These are phyloP conservation scores for Lepiota brunneoincarnata DNA, from an alignment of 768 basidiomycete genomes.

Conservation along the genomic window DNA sequence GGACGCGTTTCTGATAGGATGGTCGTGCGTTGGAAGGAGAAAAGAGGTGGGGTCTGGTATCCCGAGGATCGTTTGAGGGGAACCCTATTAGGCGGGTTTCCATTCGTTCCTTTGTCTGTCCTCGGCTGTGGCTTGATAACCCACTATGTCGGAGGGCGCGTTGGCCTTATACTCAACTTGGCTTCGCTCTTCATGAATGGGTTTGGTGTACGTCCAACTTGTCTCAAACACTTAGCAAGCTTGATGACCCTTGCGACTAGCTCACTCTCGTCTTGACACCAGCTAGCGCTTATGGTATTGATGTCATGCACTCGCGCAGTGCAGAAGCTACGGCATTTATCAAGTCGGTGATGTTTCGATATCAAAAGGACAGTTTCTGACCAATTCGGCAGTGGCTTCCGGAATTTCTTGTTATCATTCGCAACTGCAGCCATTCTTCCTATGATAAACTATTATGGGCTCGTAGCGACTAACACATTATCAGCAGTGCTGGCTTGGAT, in stretches of 20 bases:
- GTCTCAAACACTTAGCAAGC: too few species aligned
- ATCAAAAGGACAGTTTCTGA: background rate
- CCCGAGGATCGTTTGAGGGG: too few species aligned
- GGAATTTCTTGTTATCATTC: conserved; percentile 40
- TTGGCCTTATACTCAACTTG: conserved; percentile 45
- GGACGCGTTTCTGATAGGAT: conserved; percentile 56
- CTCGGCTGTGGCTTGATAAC: conserved; percentile 29
- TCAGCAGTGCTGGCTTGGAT: conserved; percentile 43
- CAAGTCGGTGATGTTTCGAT: conserved; percentile 12
- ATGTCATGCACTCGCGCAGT: conserved; percentile 46
- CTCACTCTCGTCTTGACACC: conserved; percentile 36
- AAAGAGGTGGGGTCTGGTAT: conserved; percentile 50
- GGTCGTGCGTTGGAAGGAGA: conserved; percentile 46
- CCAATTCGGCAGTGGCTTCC: conserved; percentile 37
- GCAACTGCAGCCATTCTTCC: conserved; percentile 49
- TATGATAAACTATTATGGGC: conserved; percentile 50
- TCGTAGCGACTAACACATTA: conserved; percentile 43
- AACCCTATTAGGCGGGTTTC: conserved; percentile 37
- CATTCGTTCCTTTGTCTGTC: conserved; percentile 46
- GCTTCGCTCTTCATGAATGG: conserved; percentile 59
- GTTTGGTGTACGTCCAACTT: conserved; percentile 39
- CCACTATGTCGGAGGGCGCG: conserved; percentile 21
- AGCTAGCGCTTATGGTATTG: conserved; percentile 53
- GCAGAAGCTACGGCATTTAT: too few species aligned
- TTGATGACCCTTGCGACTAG: background rate